Conservation (phyloP, 345 rosid genomes). For the Pseudoturritis turrita region DNA sequence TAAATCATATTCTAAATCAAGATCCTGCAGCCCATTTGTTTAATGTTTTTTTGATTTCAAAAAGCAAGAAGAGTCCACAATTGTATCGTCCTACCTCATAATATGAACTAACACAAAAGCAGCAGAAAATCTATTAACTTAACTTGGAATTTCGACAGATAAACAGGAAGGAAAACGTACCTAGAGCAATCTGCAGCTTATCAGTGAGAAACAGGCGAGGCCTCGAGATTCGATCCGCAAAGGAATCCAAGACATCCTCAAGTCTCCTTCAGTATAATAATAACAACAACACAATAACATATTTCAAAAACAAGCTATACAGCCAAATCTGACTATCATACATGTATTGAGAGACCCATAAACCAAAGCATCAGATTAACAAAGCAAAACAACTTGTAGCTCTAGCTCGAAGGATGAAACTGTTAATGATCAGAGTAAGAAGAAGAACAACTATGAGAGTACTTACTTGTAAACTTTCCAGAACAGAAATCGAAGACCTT, state of each 20-base stretch:
- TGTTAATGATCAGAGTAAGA: neutral
- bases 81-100: neutral
- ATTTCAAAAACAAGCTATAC: neutral
- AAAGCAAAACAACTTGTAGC: neutral
- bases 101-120: neutral
- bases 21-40: neutral
- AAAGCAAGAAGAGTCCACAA: neutral
- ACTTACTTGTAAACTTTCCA: conserved; percentile 84
- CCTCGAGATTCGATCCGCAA: conserved; percentile 86
- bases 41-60: neutral
- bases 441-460: neutral
- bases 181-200: conserved; percentile 88
- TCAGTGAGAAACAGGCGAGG: conserved; percentile 85
- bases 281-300: neutral
- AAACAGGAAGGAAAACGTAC: conserved; percentile 41
- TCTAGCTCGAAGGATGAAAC: neutral
- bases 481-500: conserved; percentile 82
- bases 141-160: neutral
- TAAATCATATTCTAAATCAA: neutral
- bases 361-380: neutral
- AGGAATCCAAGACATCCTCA: conserved; percentile 84
- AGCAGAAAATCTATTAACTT: neutral
- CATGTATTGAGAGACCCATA: neutral
- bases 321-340: neutral
- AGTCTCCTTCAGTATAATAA: conserved; percentile 51